These are phyloP conservation scores for Alternaria hordeiaustralica DNA, from an alignment of 2,329 filamentous ascomycete genomes.

Conservation along the genomic window DNA sequence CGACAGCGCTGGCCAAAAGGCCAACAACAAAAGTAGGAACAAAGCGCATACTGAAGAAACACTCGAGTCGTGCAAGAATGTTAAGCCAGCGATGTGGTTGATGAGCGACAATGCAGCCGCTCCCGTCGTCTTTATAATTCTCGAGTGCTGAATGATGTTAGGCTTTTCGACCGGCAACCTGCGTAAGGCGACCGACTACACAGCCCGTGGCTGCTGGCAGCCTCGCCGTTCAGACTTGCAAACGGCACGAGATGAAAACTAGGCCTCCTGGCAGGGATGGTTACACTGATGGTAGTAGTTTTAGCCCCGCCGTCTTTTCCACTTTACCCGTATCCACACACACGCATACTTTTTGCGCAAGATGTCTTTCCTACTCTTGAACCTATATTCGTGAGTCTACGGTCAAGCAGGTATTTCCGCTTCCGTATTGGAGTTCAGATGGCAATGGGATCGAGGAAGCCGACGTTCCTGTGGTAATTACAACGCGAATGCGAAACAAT, in stretches of 20 bases:
- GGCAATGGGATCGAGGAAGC: no score
- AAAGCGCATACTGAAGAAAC: conserved; percentile 9
- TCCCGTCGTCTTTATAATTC: background rate
- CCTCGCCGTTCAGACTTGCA: background rate
- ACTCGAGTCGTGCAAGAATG: background rate
- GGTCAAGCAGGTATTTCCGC: background rate
- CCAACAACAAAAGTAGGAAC: conserved; percentile 1
- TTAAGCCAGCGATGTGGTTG: background rate
- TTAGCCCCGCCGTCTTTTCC: background rate
- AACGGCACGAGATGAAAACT: background rate
- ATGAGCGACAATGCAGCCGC: background rate
- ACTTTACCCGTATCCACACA: background rate
- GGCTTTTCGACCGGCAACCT: background rate
- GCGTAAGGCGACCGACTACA: background rate
- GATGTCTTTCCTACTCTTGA: background rate
- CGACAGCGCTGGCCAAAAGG: conserved; percentile 7
- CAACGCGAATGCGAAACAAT: background rate
- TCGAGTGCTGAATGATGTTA: background rate
- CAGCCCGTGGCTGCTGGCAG: background rate
- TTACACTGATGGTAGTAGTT: background rate
- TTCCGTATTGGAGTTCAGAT: background rate
- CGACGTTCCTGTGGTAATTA: background rate
- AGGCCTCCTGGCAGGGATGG: background rate
- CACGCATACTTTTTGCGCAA: background rate
- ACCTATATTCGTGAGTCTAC: background rate